Base-by-base conservation (phyloP, 2,329 filamentous ascomycete genomes). In the Xylaria sp. region DNA sequence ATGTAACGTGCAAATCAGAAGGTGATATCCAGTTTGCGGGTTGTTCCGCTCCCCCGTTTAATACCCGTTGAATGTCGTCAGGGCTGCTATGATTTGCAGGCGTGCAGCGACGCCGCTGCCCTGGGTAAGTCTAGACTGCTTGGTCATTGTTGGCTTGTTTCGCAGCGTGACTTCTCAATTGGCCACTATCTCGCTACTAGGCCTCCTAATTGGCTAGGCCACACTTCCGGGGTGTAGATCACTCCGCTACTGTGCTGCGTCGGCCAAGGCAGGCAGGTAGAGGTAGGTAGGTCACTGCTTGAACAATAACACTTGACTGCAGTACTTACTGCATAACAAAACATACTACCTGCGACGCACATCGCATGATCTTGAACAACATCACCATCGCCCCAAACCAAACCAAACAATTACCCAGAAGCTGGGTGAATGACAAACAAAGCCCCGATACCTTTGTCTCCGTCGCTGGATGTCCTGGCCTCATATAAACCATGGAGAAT, bases 401-500 rank as follows among this genome's bases (percentile, higher is more conserved):
- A n/a, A n/a, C n/a, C n/a, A n/a, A 48, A 32, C 12, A 47, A 17
- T 5, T 17, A 32, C 50, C 48, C n/a, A 12, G 50, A 47, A 47
- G 12, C 58, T 45, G 27, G 17, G 61, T 66, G 47, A 53, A 65
- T 68, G 53, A 11, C 64, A 53, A 64, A 12, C 24, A n/a, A 60
- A 9, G 11, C 27, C 45, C 39, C 45, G n/a, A 47, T 19, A 17
- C 24, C 56, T 50, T 64, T 39, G 19, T 45, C 36, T 48, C 54
- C 4, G 11, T 30, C 30, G 19, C 32, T 39, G 9, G 30, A 60
- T 45, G 27, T 32, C 59, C 62, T 61, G 50, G 61, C 58, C n/a
- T 24, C 30, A 66, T 27, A 47, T 61, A 63, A 36, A 67, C 19
- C 61, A 71, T 70, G 68, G 70, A 70, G 68, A 65, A 21, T 36